Evolutionary conservation across 768 basidiomycete species (phyloP).

Genomic region (Russula virescens): DNA sequence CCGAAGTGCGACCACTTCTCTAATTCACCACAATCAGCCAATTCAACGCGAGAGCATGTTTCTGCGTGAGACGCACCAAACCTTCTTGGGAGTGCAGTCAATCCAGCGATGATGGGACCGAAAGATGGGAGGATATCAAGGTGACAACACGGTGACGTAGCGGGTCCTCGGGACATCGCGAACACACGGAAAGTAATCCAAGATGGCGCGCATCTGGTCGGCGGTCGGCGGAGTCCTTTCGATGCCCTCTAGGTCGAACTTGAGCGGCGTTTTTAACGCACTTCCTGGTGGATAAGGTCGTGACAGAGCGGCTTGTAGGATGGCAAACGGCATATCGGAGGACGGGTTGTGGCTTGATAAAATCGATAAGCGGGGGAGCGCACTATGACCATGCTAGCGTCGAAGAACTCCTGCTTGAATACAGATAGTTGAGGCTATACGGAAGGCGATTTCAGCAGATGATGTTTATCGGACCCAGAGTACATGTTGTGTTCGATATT

Average conservation of each 20-base stretch:
- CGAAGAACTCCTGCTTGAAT: conserved; percentile 7
- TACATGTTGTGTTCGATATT: no score
- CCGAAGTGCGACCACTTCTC: conserved; percentile 54
- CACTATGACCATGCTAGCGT: no score
- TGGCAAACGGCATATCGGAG: conserved; percentile 52
- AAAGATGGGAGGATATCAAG: conserved; percentile 62
- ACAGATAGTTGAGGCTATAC: conserved; percentile 23
- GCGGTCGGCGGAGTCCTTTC: conserved; percentile 56
- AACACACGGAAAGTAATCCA: conserved; percentile 49
- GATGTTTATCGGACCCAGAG: no score
- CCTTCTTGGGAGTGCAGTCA: conserved; percentile 39
- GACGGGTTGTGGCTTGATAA: conserved; percentile 54
- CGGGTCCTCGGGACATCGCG: conserved; percentile 26
- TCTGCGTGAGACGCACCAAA: conserved; percentile 45
- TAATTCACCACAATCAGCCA: conserved; percentile 84
- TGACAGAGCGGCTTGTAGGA: conserved; percentile 55
- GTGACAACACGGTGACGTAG: conserved; percentile 30
- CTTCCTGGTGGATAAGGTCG: conserved; percentile 54
- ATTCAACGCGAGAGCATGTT: conserved; percentile 56
- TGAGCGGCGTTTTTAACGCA: conserved; percentile 44
- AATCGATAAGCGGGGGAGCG: not conserved
- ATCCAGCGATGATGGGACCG: conserved; percentile 34
- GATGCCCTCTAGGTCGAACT: conserved; percentile 68
- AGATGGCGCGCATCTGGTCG: conserved; percentile 63
- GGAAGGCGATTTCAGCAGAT: not conserved